These are phyloP conservation scores for Syzygium malaccense DNA, from an alignment of 441 rosid genomes.

Conservation along the genomic window DNA sequence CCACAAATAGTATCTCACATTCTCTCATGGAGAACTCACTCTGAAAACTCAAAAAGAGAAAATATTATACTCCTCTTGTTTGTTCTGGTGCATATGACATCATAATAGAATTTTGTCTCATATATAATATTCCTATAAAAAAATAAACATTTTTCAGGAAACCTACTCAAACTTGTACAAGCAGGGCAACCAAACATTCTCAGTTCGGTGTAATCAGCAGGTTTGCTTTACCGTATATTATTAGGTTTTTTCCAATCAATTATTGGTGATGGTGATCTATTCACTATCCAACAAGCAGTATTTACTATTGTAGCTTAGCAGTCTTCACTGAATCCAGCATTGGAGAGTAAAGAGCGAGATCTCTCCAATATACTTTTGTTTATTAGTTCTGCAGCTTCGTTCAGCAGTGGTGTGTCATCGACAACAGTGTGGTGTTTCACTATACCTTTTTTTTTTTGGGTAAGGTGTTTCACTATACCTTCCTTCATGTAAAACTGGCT, in stretches of 20 bases:
- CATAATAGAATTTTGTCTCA: background rate
- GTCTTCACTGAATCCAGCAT: background rate
- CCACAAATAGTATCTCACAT: background rate
- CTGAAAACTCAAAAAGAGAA: background rate
- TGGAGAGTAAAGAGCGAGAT: background rate
- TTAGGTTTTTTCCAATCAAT: background rate
- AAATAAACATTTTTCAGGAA: background rate
- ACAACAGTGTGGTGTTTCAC: rapidly evolving
- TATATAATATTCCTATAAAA: background rate
- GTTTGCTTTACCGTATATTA: background rate
- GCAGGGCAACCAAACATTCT: background rate
- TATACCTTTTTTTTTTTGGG: too few relatives aligned
- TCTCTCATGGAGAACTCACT: background rate
- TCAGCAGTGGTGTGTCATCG: rapidly evolving
- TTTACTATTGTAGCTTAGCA: background rate
- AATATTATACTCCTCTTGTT: background rate
- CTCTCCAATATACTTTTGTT: background rate
- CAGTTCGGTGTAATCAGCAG: background rate
- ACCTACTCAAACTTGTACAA: background rate
- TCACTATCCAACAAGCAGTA: background rate
- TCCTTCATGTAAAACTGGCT: background rate
- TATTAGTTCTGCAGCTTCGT: rapidly evolving
- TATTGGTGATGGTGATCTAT: background rate
- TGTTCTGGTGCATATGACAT: background rate
- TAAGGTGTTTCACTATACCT: background rate